These are phyloP conservation scores for Pestalotiopsis sp. DNA, from an alignment of 2,329 filamentous ascomycete genomes.

Conservation along the genomic window DNA sequence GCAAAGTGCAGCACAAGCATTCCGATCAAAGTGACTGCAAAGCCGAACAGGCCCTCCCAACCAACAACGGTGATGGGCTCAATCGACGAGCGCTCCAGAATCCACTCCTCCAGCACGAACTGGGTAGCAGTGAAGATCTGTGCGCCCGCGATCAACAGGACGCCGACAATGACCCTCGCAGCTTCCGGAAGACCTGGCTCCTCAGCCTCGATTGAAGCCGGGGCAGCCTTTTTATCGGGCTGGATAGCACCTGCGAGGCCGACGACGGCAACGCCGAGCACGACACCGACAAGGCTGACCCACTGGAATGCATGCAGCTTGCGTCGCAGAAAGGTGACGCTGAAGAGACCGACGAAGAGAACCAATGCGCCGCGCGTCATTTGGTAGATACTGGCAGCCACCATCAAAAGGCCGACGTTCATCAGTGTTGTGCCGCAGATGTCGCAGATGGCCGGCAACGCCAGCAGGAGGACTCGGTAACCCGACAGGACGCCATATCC, in stretches of 20 bases:
- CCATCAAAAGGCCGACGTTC: constrained; percentile 93
- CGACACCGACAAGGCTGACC: constrained; percentile 84
- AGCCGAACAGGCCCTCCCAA: constrained; percentile 95
- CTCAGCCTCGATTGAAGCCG: constrained; percentile 34
- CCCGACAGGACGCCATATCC: constrained; percentile 66
- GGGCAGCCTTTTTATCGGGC: constrained; percentile 55
- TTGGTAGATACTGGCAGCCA: constrained; percentile 95
- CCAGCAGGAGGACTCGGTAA: constrained; percentile 72
- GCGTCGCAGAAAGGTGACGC: constrained; percentile 84
- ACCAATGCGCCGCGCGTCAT: constrained; percentile 97
- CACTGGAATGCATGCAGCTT: constrained; percentile 88
- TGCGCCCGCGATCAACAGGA: constrained; percentile 87
- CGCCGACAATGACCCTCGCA: constrained; percentile 75
- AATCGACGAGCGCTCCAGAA: constrained; percentile 67
- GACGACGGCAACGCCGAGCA: constrained; percentile 85
- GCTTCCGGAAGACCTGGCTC: constrained; percentile 43
- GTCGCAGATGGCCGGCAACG: constrained; percentile 88
- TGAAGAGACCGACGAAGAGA: constrained; percentile 94
- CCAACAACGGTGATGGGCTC: constrained; percentile 91
- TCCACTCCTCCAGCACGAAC: constrained; percentile 94
- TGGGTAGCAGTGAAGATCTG: constrained; percentile 97
- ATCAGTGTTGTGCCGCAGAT: constrained; percentile 95
- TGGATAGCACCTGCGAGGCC: constrained; percentile 86
- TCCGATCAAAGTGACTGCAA: constrained; percentile 73
- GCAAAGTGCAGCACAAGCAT: constrained; percentile 81